A percentile compares a stretch with the other conserved stretches of the same genome.
phyloP scores from a whole-genome alignment of 495 filamentous ascomycete species.

The Hapsidospora chrysogenum region DNA sequence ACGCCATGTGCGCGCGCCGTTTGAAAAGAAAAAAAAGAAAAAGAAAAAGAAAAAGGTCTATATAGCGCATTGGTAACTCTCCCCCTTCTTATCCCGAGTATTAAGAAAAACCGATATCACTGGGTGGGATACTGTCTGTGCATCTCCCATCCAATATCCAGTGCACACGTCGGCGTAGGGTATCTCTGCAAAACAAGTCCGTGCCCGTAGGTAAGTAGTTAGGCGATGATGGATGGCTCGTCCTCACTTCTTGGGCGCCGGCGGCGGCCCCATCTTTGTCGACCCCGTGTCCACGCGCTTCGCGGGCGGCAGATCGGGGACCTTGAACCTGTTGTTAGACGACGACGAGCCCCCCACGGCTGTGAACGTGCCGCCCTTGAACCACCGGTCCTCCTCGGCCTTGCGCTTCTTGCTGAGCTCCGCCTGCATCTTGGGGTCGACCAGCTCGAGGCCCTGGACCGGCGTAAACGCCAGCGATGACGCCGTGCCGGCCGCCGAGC shows the following conservation, averaged over 20 bases:
- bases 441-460: conserved; percentile 85
- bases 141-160: too few species aligned
- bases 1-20: too few species aligned
- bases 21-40: too few species aligned
- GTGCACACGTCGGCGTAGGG: too few species aligned
- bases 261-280: conserved; percentile 24
- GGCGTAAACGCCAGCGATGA: conserved; percentile 87
- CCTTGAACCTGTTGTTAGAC: conserved; percentile 21
- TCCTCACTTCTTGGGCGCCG: conserved; percentile 7
- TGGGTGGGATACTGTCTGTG: too few species aligned
- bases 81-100: too few species aligned
- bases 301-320: conserved; percentile 42
- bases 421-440: conserved; percentile 80
- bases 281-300: conserved; percentile 42
- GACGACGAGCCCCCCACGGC: conserved; percentile 42
- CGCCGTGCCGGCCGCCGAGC: conserved; percentile 50
- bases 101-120: too few species aligned
- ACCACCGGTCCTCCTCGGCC: conserved; percentile 89
- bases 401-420: conserved; percentile 75
- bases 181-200: too few species aligned
- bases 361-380: conserved; percentile 90
- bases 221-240: too few species aligned
- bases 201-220: too few species aligned
- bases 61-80: too few species aligned
- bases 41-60: too few species aligned